Evolutionary conservation across 805 yeast genomes (phyloP).

Genomic region (Tetrapisispora fleetii): DNA sequence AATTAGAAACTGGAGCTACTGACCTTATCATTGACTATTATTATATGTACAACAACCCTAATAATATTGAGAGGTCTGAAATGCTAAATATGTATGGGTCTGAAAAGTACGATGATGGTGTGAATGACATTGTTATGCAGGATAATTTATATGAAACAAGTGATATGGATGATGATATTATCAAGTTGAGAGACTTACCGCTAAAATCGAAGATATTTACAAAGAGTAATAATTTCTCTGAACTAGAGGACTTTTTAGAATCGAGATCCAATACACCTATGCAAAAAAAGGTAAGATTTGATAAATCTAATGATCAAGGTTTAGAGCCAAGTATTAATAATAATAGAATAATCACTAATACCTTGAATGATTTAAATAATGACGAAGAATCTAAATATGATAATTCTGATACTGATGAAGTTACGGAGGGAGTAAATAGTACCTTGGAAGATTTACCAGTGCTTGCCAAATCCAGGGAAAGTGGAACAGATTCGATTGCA

Average conservation of each 20-base stretch:
- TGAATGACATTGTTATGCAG: neutral
- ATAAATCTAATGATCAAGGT: neutral
- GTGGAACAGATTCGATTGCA: neutral
- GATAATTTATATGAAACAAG: conserved; percentile 1
- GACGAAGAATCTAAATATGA: neutral
- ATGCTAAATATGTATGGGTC: neutral
- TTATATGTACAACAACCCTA: too few species aligned
- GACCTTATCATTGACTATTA: neutral
- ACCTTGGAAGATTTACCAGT: neutral
- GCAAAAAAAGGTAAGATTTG: conserved; percentile 11
- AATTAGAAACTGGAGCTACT: neutral
- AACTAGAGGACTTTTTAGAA: conserved; percentile 8
- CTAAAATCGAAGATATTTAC: conserved; percentile 5
- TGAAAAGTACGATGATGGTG: neutral
- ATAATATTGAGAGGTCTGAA: too few species aligned
- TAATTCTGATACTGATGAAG: neutral
- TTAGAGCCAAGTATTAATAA: neutral
- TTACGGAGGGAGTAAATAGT: neutral
- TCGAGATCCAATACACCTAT: conserved; percentile 6
- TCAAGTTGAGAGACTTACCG: conserved; percentile 5
- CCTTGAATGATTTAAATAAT: neutral
- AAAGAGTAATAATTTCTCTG: conserved; percentile 6
- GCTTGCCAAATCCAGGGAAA: neutral
- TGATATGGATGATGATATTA: conserved; percentile 2
- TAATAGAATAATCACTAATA: neutral